These are phyloP conservation scores for Ophiostoma sp. DNA, from an alignment of 2,329 filamentous ascomycete species.

Conservation along the genomic window DNA sequence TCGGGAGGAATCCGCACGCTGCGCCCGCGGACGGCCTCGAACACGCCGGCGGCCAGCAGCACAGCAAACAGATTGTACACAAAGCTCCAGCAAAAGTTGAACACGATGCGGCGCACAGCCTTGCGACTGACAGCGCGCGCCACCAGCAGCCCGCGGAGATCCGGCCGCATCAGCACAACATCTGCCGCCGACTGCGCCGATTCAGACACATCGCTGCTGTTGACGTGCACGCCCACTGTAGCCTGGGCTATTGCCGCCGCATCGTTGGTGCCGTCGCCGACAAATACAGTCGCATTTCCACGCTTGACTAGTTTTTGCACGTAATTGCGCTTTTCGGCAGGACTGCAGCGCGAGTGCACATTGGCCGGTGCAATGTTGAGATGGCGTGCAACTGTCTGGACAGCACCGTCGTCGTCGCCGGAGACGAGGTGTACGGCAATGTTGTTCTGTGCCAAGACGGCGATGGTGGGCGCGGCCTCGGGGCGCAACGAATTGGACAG, in stretches of 20 bases:
- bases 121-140: constrained; percentile 51
- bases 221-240: constrained; percentile 65
- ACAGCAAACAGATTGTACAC: constrained; percentile 67
- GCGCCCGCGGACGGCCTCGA: constrained; percentile 35
- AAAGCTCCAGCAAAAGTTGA: constrained; percentile 67
- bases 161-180: neutral
- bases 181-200: neutral
- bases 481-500: neutral
- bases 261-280: constrained; percentile 76
- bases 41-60: constrained; percentile 60
- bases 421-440: neutral
- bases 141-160: constrained; percentile 52
- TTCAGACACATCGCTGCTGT: constrained; percentile 48
- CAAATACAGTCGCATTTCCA: constrained; percentile 48
- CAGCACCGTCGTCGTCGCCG: neutral
- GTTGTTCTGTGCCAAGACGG: neutral
- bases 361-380: constrained; percentile 39
- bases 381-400: constrained; percentile 42
- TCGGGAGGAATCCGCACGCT: constrained; percentile 47
- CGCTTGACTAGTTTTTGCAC: constrained; percentile 18
- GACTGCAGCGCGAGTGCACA: constrained; percentile 41
- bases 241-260: constrained; percentile 67
- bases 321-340: constrained; percentile 44
- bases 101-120: constrained; percentile 47
- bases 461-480: neutral